Evolutionary conservation across 2,329 filamentous ascomycete species (phyloP).

Genomic region (Neofusicoccum sp.): DNA sequence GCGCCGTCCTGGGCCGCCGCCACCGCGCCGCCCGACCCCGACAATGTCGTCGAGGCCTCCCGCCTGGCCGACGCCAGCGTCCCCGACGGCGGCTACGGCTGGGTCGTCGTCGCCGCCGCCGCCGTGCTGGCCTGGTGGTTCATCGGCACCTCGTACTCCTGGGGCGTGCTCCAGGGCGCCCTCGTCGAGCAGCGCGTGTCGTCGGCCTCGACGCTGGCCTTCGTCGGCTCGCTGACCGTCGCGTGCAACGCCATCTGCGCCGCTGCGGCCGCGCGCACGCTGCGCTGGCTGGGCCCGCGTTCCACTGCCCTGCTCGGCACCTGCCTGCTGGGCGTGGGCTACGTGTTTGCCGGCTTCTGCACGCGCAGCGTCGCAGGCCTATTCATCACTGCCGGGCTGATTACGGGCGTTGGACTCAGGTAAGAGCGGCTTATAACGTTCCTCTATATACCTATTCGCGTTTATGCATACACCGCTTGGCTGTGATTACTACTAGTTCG

Average conservation of each 20-base stretch:
- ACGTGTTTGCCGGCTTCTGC: conserved; percentile 53
- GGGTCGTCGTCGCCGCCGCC: conserved; percentile 57
- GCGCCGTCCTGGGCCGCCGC: conserved; percentile 5
- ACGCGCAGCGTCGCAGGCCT: conserved; percentile 49
- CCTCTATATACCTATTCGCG: neutral
- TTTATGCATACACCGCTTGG: neutral
- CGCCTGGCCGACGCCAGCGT: conserved; percentile 25
- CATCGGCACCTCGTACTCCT: conserved; percentile 59
- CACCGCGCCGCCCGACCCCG: conserved; percentile 14
- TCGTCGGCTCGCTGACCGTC: conserved; percentile 59
- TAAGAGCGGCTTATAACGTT: conserved; percentile 6
- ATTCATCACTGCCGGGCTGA: conserved; percentile 53
- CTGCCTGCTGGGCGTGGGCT: conserved; percentile 52
- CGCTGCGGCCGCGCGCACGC: conserved; percentile 55
- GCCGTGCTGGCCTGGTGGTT: conserved; percentile 55
- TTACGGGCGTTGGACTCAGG: conserved; percentile 48
- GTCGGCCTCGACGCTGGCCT: conserved; percentile 58
- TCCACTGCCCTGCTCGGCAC: conserved; percentile 54
- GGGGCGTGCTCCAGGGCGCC: conserved; percentile 63
- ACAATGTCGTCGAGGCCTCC: conserved; percentile 19
- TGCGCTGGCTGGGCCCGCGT: conserved; percentile 54
- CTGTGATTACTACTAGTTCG: neutral
- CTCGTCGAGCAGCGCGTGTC: conserved; percentile 55
- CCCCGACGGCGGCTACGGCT: conserved; percentile 61
- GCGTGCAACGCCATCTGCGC: conserved; percentile 57